Evolutionary conservation across 2,329 filamentous ascomycete genomes (phyloP), one percentile per base, ranked within the genome.

Genomic region (Thielaviopsis euricoi): DNA sequence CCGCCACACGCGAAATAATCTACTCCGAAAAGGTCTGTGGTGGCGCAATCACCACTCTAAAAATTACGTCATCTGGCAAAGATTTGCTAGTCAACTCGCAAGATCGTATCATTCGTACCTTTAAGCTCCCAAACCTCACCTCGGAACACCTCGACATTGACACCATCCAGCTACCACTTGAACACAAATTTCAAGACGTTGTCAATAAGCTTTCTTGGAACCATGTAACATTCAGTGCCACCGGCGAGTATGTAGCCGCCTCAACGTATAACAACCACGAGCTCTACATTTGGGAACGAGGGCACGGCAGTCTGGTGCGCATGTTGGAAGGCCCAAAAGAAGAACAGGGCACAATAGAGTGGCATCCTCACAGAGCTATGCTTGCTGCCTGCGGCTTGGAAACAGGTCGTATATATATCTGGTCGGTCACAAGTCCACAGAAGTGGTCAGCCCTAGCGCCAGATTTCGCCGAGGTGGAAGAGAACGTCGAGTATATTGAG

Each of bases 261-360:
- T 95, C 89, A 25, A 97, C 93, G 1, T 95, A 89, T 70, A 97
- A 97, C 76, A 98, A 98, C 66, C 90, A 96, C 65, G 91, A 98
- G 70, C 87, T 98, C 62, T 97, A 97, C 71, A 90, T 97, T 26
- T 97, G 91, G 93, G 93, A 98, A 71, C 83, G 93, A 57, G 86
- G 85, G 58, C 89, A 94, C 66, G 93, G 93, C 55, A 95, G 89
- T 70, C 74, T 98, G 59, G 90, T 96, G 56, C 94, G 95, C 70
- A 98, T 98, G 74, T 77, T 98, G 46, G 94, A 98, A 69, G 91
- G 93, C 0, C 90, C 91, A 1, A 94, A 94, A 66, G 93, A 98
- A 71, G 94, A 98, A 70, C 82, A 97, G 61, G 91, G 91, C 0
- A 87, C 94, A 4, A 90, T 98, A 25, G 93, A 98, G 71, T 98